Conservation (phyloP, 129 eudicot species). For the Lactuca sativa region DNA sequence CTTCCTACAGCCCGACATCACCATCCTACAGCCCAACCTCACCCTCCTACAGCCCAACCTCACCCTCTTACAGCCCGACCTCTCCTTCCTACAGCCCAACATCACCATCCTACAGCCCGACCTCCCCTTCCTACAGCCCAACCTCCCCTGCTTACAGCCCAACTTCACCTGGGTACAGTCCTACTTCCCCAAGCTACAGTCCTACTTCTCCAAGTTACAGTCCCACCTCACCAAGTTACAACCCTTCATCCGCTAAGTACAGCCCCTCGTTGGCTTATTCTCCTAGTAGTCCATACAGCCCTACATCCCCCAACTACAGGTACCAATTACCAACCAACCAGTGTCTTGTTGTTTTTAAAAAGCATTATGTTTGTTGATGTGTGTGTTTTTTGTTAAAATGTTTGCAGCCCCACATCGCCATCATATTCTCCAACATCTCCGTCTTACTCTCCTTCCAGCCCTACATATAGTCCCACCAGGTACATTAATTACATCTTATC, state of each 20-base stretch:
- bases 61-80: constrained; percentile 81
- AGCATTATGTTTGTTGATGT: not conserved
- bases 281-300: constrained; percentile 93
- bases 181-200: constrained; percentile 80
- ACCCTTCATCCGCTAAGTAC: constrained; percentile 81
- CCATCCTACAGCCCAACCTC: constrained; percentile 89
- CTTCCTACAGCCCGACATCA: constrained; percentile 83
- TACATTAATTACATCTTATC: constrained; percentile 37
- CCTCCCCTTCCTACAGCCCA: constrained; percentile 85
- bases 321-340: not conserved
- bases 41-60: constrained; percentile 80
- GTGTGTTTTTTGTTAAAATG: not conserved
- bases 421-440: constrained; percentile 97
- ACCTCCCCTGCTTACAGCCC: constrained; percentile 89
- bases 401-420: constrained; percentile 94
- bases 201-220: constrained; percentile 90
- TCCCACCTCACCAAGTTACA: constrained; percentile 83
- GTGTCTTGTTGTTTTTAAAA: too few species aligned
- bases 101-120: constrained; percentile 85
- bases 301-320: constrained; percentile 96
- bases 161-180: constrained; percentile 78
- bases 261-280: constrained; percentile 94
- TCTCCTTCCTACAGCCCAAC: constrained; percentile 88
- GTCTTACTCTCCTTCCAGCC: constrained; percentile 96
- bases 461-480: constrained; percentile 98